Base-by-base conservation (phyloP, 208 protist genomes). In the Trypanosomatidae sp. region DNA sequence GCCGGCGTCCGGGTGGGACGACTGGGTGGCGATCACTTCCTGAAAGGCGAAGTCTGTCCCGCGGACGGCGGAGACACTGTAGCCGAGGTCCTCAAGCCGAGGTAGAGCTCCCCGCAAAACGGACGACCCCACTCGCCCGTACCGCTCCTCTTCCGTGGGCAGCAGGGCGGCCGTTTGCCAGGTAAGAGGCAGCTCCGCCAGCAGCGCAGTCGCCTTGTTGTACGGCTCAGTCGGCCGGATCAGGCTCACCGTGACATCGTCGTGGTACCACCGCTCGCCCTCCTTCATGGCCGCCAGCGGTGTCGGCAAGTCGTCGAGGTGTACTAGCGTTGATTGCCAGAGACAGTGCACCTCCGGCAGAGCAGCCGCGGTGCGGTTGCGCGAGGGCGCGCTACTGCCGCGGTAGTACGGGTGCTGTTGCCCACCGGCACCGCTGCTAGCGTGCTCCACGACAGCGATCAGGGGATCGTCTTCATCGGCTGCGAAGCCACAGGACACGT, bases 281-380 rank as follows among this genome's bases (percentile, higher is more conserved):
- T 95, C 89, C 55, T 84, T 80, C 91, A 97, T 96, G 8, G 81
- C 69, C 0, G 87, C 76, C 36, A 96, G 81, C 43, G 93, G 90
- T 15, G 86, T 91, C 52, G 88, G 84, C 9, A 97, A 79, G 72
- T 97, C 93, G 74, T 97, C 91, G 43, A 95, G 74, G 84, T 97
- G 93, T 9, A 97, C 83, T n/a, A 97, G 80, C 30, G 93, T 97
- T 15, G 88, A 86, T 68, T 96, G 91, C 91, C 93, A 97, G 52
- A 95, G 89, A 67, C 82, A 90, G 81, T 96, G 91, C 68, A 82
- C 84, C 62, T 66, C 65, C 3, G 70, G 68, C 17, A 36, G 55
- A 12, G 50, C 50, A 60, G 50, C 44, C 46, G 36, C 44, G 41
- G 67, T 69, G 74, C 9, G 68, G 36, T 10, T 47, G 39, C 46